Base-by-base conservation (phyloP, 805 yeast genomes). In the Sugiyamaella americana region DNA sequence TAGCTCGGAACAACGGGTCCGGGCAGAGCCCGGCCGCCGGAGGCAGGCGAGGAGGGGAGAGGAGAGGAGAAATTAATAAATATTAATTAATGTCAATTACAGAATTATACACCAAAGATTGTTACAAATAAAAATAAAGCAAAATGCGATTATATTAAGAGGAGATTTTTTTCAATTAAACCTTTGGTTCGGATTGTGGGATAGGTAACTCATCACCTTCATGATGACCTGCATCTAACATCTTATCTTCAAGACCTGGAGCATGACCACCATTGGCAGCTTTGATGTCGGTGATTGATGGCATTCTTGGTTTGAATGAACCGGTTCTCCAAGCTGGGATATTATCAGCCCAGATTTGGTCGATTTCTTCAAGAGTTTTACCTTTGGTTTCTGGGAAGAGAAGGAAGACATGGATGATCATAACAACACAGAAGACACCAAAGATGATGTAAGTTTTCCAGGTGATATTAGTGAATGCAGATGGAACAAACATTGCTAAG, bases 241-340 rank as follows among this genome's bases (percentile, higher is more conserved):
- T 13, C 48, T 53, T 43, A 26, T 52, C 55, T 23, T 44, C 43
- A 39, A 53, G 11, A 3, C 60, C 55, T 2, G 65, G 63, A 18
- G 63, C 61, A 8, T 55, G 51, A 37, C 63, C 63, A 37, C 59
- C 64, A n/a, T 42, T 41, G n/a, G 39, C 52, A 21, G 57, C 57
- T 39, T 57, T 50, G 49, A 58, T 59, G 6, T 57, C 63, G 17
- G 41, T 39, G 32, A 50, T 30, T 18, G 53, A 50, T 35, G 53
- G 53, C 11, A 19, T 19, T 34, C 53, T 44, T 4, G 53, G 47
- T 17, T n/a, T 23, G 48, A 48, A 52, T 40, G 29, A 36, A 26
- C 76, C 77, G 35, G 93, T 89, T 62, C 89, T 91, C 91, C 93
- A 86, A 29, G 91, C 76, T 4, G 85, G 73, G 8, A 93, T 41